These are phyloP conservation scores for Pseudocercospora pini-densiflorae DNA, from an alignment of 2,329 filamentous ascomycete species.

Conservation along the genomic window DNA sequence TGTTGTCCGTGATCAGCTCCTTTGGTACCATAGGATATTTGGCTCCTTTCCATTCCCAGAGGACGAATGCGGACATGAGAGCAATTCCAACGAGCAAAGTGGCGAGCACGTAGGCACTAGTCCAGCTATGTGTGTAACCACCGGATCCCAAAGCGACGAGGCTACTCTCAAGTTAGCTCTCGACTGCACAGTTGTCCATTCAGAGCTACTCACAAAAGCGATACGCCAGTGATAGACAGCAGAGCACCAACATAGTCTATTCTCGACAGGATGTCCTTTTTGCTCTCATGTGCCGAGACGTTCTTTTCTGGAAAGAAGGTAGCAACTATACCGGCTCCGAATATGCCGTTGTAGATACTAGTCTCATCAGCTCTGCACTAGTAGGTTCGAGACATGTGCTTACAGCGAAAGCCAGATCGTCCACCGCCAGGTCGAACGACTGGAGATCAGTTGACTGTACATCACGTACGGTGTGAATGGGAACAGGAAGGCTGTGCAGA, in stretches of 20 bases:
- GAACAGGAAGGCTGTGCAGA: conserved; percentile 18
- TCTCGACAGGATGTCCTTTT: conserved; percentile 43
- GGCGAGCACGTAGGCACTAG: conserved; percentile 29
- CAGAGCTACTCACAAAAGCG: conserved; percentile 44
- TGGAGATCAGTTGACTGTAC: conserved; percentile 24
- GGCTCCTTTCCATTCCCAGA: conserved; percentile 34
- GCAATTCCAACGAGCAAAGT: conserved; percentile 32
- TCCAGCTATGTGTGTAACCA: conserved; percentile 26
- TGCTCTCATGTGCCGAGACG: neutral
- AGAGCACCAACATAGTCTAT: conserved; percentile 58
- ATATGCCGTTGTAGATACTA: conserved; percentile 53
- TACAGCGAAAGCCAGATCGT: conserved; percentile 16
- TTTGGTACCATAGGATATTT: conserved; percentile 35
- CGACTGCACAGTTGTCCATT: too few relatives aligned
- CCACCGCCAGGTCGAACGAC: conserved; percentile 19
- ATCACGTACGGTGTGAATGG: conserved; percentile 25
- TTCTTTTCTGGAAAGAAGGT: conserved; percentile 22
- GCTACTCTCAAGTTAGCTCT: conserved; percentile 6
- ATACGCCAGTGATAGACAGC: conserved; percentile 53
- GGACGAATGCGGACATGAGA: conserved; percentile 28
- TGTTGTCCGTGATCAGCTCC: conserved; percentile 29
- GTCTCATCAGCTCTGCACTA: neutral
- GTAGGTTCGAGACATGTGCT: neutral
- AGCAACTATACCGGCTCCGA: conserved; percentile 51
- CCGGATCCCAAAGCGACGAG: conserved; percentile 45